Base-by-base conservation (phyloP, 78 protist genomes). In the slime mould (Dictyostelium discoideum) region DNA sequence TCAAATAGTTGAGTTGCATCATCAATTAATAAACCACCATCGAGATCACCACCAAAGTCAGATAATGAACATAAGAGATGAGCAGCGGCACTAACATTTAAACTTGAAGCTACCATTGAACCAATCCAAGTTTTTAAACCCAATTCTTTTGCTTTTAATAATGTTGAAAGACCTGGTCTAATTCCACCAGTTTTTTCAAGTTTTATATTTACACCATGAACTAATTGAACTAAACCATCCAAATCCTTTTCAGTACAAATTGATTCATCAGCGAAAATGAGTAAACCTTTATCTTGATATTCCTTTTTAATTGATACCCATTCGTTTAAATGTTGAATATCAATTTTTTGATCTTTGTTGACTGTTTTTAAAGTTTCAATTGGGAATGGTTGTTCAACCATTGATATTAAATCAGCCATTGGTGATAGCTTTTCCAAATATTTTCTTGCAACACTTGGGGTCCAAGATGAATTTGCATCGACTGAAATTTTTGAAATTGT, bases 371-470 rank as follows among this genome's bases (percentile, higher is more conserved):
- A 40, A 5, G 82, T 67, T 48, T 89, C 87, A 18, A 89, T 84
- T 14, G 94, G 94, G 50, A 89, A 89, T 42, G 94, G 94, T 80
- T 89, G 94, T 42, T 89, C 94, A 24, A 89, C 82, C 94, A 89
- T 89, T 54, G 94, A 89, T 20, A 89, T 65, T 13, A 89, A 8
- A 46, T 82, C 8, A 10, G 37, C 44, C 1, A 72, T 6, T 69
- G 87, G 85, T 5, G 22, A 10, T 13, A 90, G 29, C 5, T 72
- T 44, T 4, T 37, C 65, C 10, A 90, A 80, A 72, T 80, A 90
- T 26, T 72, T 11, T 14, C 76, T 44, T 0, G 95, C 95, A 26
- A 80, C 40, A 20, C 2, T 57, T n/a, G 95, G 95, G 2, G 95
- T 65, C 95, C 95, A 90, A 32, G 89, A 82, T 1, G 88, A 72